A percentile compares a stretch with the other conserved stretches of the same genome.
These are phyloP conservation scores for Nevesoporus exiguus DNA, from an alignment of 768 basidiomycete genomes.

Conservation along the genomic window DNA sequence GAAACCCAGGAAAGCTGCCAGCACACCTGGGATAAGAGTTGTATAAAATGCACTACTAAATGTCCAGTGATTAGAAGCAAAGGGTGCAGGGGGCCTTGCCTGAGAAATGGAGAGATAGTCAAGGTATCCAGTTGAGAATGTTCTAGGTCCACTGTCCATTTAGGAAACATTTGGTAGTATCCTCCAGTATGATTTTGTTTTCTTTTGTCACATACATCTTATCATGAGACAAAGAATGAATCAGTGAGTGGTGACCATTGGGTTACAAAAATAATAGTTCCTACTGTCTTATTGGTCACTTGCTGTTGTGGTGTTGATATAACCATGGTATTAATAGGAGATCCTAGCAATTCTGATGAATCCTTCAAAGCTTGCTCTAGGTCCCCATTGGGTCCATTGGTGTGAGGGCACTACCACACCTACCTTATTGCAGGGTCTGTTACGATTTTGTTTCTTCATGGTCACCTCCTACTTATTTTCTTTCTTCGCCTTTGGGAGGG, in stretches of 20 bases:
- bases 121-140: constrained; percentile 44
- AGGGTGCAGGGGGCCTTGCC: neutral
- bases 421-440: too few species aligned
- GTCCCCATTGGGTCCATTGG: constrained; percentile 49
- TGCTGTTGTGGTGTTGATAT: constrained; percentile 83
- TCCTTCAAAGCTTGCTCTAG: constrained; percentile 95
- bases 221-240: neutral
- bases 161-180: constrained; percentile 86
- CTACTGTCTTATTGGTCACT: constrained; percentile 92
- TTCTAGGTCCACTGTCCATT: constrained; percentile 90
- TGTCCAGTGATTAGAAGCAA: constrained; percentile 5
- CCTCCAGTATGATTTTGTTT: constrained; percentile 92
- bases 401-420: neutral
- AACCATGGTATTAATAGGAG: constrained; percentile 81
- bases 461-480: too few species aligned
- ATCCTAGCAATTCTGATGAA: constrained; percentile 87
- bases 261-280: constrained; percentile 20
- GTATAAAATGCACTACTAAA: neutral
- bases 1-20: constrained; percentile 3
- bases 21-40: neutral
- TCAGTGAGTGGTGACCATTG: neutral
- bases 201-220: constrained; percentile 95
- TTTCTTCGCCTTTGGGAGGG: too few species aligned
- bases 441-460: too few species aligned
- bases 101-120: neutral